Conservation (phyloP, 2,329 filamentous ascomycete species). For the Elsinoe perseae region DNA sequence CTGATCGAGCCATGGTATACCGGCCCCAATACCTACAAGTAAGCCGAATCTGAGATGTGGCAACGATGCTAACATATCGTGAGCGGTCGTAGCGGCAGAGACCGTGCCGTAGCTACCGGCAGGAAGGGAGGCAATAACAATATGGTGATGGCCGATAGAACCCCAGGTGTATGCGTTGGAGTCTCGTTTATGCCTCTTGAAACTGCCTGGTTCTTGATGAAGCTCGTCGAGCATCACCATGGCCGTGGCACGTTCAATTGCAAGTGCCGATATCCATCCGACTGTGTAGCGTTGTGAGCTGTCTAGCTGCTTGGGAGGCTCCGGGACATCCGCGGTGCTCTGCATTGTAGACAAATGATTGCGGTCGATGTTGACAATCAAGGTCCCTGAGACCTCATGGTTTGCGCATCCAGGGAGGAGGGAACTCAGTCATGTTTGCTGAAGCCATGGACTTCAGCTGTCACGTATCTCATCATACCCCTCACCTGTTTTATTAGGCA, state of each 20-base stretch:
- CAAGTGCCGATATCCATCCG: constrained; percentile 22
- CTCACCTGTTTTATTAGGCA: no score
- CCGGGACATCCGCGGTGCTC: no score
- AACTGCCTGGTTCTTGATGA: constrained; percentile 1
- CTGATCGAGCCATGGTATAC: not conserved
- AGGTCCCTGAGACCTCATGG: no score
- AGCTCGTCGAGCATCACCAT: constrained; percentile 19
- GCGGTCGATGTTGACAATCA: no score
- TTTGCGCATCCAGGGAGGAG: no score
- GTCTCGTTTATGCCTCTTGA: constrained; percentile 3
- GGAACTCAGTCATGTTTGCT: no score
- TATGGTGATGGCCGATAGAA: constrained; percentile 16
- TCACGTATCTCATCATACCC: no score
- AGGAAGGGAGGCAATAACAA: constrained; percentile 21
- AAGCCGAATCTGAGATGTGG: not conserved
- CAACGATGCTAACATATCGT: constrained; percentile 17
- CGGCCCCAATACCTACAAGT: constrained; percentile 17
- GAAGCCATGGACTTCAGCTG: no score
- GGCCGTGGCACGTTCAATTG: constrained; percentile 19
- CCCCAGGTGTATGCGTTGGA: constrained; percentile 19
- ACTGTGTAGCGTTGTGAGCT: no score
- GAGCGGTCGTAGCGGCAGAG: constrained; percentile 10
- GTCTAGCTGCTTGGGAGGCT: no score
- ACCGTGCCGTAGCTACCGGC: constrained; percentile 9
- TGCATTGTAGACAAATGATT: no score